Evolutionary conservation across 192 early-diverging fungal genomes (phyloP), one percentile per base, ranked within the genome.

Genomic region (Haplosporangium gracile): DNA sequence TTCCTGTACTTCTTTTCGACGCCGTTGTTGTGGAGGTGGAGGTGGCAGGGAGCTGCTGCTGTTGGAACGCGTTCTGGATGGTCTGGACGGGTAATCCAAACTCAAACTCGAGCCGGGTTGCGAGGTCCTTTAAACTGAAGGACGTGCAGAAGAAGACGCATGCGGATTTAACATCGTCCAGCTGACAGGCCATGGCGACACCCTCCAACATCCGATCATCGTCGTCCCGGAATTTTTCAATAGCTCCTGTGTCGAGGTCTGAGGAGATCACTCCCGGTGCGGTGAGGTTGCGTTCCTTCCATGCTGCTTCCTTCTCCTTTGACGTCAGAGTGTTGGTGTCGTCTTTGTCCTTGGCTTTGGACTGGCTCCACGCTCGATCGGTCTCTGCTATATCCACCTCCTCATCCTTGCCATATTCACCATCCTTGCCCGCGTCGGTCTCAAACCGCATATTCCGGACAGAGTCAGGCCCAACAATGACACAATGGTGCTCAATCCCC

Each of bases 191-290:
- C 16, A 78, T 88, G 16, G 88, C 87, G 16, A 93, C 68, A 57
- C 83, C 88, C 40, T 90, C 90, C 32, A 93, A 32, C 87, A 93
- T 89, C 39, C 88, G 75, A 65, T 92, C 91, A 57, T 93, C 89
- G 15, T 86, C 74, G 51, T 92, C 90, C 22, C 69, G 81, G 75
- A 89, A 88, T 40, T 78, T 76, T 47, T 71, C 70, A 6, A 81
- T 73, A 10, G 74, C 55, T 36, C 72, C 71, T 9, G 53, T 49
- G 26, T 80, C 69, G 8, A 53, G 18, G 1, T 72, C 69, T 8
- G 70, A 29, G 1, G 15, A 24, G 13, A 65, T 65, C 0, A 26
- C 77, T 5, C 72, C 73, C 24, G 22, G 47, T 5, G 51, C 69
- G 6, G n/a, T 8, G 1, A 86, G 55, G 24, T 78, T 79, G 11